These are phyloP conservation scores for Metschnikowia proteae DNA, from an alignment of 805 yeast species.

Conservation along the genomic window DNA sequence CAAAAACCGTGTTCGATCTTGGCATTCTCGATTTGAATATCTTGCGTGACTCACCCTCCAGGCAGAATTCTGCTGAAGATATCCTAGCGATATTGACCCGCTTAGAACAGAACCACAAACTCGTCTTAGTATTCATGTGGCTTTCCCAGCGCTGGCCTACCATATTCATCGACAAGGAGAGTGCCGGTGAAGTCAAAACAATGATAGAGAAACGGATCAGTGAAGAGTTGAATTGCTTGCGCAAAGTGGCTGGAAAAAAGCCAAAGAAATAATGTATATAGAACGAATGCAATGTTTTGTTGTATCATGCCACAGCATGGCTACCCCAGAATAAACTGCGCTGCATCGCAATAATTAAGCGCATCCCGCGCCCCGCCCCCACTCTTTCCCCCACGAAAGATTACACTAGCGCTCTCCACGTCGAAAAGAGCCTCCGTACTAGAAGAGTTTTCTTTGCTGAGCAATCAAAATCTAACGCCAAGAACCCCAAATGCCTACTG, in stretches of 20 bases:
- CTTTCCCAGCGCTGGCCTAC: slow-evolving; percentile 82
- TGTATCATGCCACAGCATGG: background rate
- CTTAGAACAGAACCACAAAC: slow-evolving; percentile 65
- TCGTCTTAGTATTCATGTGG: slow-evolving; percentile 75
- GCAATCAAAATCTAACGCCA: background rate
- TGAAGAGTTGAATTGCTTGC: slow-evolving; percentile 38
- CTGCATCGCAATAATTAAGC: background rate
- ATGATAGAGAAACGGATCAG: slow-evolving; percentile 62
- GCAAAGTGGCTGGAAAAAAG: slow-evolving; percentile 6
- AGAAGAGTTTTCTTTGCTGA: background rate
- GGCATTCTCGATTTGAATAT: slow-evolving; percentile 28
- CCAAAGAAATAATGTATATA: background rate
- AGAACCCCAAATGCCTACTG: slow-evolving; percentile 19
- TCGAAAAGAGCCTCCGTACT: background rate
- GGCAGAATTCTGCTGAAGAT: slow-evolving; percentile 18
- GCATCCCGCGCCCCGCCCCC: slow-evolving; percentile 5
- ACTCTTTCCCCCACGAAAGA: slow-evolving; percentile 4
- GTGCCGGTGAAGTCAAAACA: slow-evolving; percentile 66
- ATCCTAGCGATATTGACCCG: slow-evolving; percentile 23
- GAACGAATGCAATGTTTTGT: background rate
- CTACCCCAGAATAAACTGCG: background rate
- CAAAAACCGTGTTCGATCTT: slow-evolving; percentile 56
- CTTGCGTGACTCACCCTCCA: slow-evolving; percentile 20
- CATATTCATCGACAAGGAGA: slow-evolving; percentile 68
- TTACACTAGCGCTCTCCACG: background rate